These are phyloP conservation scores for Raffaelea deltoideospora DNA, from an alignment of 2,329 filamentous ascomycete species.

Conservation along the genomic window DNA sequence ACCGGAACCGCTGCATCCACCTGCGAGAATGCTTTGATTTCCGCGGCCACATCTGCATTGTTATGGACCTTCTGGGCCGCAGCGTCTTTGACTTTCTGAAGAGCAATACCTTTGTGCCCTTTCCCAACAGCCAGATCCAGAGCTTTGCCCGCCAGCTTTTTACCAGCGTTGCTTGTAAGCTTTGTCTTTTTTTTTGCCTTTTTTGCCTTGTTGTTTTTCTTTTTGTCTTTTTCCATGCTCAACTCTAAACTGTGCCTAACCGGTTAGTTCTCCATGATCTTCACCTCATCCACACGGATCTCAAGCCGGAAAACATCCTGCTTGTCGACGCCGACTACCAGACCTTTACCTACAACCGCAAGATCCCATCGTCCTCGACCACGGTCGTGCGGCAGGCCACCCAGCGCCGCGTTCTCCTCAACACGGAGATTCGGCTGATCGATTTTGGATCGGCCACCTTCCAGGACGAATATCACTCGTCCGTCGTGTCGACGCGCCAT, in stretches of 20 bases:
- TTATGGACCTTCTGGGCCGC: constrained; percentile 67
- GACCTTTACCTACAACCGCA: constrained; percentile 55
- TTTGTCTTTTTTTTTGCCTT: neutral
- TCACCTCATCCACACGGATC: constrained; percentile 84
- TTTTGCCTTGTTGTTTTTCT: neutral
- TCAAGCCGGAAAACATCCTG: constrained; percentile 58
- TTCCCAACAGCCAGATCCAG: constrained; percentile 96
- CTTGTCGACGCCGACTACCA: constrained; percentile 51
- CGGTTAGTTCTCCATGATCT: constrained; percentile 76
- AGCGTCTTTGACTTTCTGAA: constrained; percentile 98
- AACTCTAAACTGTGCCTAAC: no score
- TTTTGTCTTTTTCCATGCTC: neutral
- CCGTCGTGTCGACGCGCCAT: constrained; percentile 54
- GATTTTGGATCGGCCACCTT: constrained; percentile 61
- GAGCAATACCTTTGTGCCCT: constrained; percentile 86
- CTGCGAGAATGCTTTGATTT: constrained; percentile 95
- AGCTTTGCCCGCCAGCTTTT: constrained; percentile 90
- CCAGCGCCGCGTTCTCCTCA: constrained; percentile 48
- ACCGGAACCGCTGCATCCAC: constrained; percentile 94
- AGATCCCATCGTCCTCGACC: constrained; percentile 51
- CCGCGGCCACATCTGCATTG: constrained; percentile 85
- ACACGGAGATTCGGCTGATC: constrained; percentile 55
- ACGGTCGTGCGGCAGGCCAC: constrained; percentile 45
- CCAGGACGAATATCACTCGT: constrained; percentile 58
- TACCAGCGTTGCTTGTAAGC: constrained; percentile 92